Percentiles rank a stretch among this genome's conserved stretches.
These are phyloP conservation scores for Hippophae gyantsensis DNA, from an alignment of 306 rosid genomes.

Conservation along the genomic window DNA sequence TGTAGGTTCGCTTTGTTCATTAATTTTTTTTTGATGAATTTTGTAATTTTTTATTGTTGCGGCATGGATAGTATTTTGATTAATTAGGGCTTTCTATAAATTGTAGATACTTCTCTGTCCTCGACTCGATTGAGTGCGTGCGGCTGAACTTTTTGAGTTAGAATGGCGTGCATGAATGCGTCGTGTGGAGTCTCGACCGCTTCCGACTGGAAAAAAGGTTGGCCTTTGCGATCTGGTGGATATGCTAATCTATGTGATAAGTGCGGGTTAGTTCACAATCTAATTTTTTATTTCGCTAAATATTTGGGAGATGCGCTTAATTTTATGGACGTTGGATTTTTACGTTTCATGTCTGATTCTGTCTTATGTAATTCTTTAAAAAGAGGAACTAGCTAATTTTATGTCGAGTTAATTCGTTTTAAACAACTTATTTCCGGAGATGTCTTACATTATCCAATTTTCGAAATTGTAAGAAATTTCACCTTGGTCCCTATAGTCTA, in stretches of 20 bases:
- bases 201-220: slow-evolving; percentile 78
- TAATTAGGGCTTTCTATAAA: slow-evolving; percentile 35
- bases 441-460: neutral
- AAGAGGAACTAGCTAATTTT: neutral
- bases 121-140: slow-evolving; percentile 13
- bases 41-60: slow-evolving; percentile 1
- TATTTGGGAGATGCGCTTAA: slow-evolving; percentile 8
- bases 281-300: neutral
- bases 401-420: neutral
- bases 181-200: slow-evolving; percentile 55
- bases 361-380: neutral
- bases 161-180: slow-evolving; percentile 82
- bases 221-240: slow-evolving; percentile 93
- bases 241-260: slow-evolving; percentile 78
- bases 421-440: neutral
- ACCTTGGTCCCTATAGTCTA: too few relatives aligned
- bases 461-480: too few relatives aligned
- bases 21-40: slow-evolving; percentile 8
- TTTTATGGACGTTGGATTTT: slow-evolving; percentile 15
- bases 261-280: slow-evolving; percentile 61
- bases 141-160: slow-evolving; percentile 23
- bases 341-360: neutral
- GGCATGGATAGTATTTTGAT: neutral
- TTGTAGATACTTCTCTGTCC: neutral
- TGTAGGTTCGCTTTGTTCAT: slow-evolving; percentile 8